These are phyloP conservation scores for Alternaria sp. DNA, from an alignment of 2,329 filamentous ascomycete genomes.

Conservation along the genomic window DNA sequence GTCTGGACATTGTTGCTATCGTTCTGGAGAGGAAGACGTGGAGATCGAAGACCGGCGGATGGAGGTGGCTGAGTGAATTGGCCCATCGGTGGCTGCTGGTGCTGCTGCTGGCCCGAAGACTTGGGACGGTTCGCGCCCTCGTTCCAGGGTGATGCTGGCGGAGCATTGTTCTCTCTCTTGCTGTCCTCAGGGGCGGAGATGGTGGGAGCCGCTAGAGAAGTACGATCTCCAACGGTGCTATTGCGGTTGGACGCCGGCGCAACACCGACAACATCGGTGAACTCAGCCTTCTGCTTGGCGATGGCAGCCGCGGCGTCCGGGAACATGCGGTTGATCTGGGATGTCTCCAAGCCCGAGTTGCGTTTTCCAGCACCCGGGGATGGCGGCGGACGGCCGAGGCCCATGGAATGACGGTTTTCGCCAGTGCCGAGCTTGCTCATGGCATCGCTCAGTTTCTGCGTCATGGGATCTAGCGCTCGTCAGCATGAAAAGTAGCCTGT, in stretches of 20 bases:
- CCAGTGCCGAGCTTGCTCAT: constrained; percentile 95
- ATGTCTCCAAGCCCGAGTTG: constrained; percentile 91
- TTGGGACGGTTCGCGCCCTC: constrained; percentile 70
- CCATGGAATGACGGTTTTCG: constrained; percentile 83
- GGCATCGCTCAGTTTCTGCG: constrained; percentile 90
- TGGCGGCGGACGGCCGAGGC: constrained; percentile 71
- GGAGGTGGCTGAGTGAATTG: constrained; percentile 84
- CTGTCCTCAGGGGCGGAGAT: constrained; percentile 73
- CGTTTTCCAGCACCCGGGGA: constrained; percentile 75
- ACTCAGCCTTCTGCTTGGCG: constrained; percentile 96
- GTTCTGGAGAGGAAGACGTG: constrained; percentile 70
- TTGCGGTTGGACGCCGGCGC: constrained; percentile 91
- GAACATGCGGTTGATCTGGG: constrained; percentile 98
- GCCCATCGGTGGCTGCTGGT: constrained; percentile 72
- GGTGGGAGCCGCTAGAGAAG: constrained; percentile 74
- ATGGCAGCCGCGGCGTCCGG: constrained; percentile 98
- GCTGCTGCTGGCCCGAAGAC: constrained; percentile 71
- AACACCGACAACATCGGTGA: constrained; percentile 92
- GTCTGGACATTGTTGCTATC: constrained; percentile 76
- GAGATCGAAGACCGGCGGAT: constrained; percentile 78
- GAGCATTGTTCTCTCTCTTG: constrained; percentile 64
- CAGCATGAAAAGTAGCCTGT: constrained; percentile 11
- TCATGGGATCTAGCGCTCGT: constrained; percentile 81
- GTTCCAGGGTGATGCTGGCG: constrained; percentile 83
- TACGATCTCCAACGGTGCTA: constrained; percentile 79